Evolutionary conservation across 495 filamentous ascomycete genomes (phyloP), one percentile per base, ranked within the genome.

Genomic region (Hyaloscypha finlandica): DNA sequence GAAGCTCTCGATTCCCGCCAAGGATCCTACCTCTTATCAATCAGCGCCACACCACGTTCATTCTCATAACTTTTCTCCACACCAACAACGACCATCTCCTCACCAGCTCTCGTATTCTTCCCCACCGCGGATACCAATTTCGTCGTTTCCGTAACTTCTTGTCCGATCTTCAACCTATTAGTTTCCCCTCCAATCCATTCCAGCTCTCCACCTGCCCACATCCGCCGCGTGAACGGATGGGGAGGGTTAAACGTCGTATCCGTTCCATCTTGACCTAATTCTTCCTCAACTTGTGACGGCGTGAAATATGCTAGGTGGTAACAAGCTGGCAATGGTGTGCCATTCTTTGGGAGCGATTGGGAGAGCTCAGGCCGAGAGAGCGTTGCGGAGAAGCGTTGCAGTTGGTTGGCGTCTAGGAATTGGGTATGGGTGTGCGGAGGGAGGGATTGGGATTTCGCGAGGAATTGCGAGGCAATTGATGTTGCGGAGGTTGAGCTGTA

Each of bases 201-300:
- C 30, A 88, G 78, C 64, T 83, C 77, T 0, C 89, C 88, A 25
- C 87, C 89, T 2, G 89, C 88, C 88, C 88, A 90, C 88, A 91
- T 90, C 16, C 88, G 83, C 29, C 87, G 75, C 6, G 85, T 89
- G 60, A 88, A 91, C 0, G 87, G 86, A 8, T 75, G 55, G 0
- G 82, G 78, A 0, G 88, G 83, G 63, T 86, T 88, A 67, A 87
- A 88, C 0, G 80, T 81, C 1, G 74, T 70, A 75, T 90, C 88
- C 19, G 85, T 87, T 45, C 88, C 88, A 75, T 91, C 88, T 4
- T 66, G 65, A 0, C 85, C 85, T 4, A 91, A 79, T 4, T 83
- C 80, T 6, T 58, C 61, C 72, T 87, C 83, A 3, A 81, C 58
- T 42, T 81, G 81, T 3, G 74, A 74, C 0, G 86, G 84, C 3